These are phyloP conservation scores for Plasmodiophora brassicae DNA, from an alignment of 208 protist species.

Conservation along the genomic window DNA sequence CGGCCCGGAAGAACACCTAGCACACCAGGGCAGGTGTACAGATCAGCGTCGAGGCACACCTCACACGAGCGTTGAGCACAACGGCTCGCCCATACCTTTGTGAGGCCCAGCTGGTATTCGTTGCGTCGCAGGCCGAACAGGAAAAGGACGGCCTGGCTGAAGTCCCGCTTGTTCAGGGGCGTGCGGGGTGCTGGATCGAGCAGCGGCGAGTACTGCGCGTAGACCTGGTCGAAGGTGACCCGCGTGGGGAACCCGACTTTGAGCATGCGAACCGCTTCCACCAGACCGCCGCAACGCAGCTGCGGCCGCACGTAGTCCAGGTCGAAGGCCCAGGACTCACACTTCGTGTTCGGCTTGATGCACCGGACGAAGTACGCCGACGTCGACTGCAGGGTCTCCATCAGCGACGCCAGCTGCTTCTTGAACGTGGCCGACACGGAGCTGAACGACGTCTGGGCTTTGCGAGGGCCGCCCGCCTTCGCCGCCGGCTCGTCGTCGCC, in stretches of 20 bases:
- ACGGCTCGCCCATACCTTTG: slow-evolving; percentile 28
- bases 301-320: slow-evolving; percentile 44
- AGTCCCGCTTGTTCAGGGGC: slow-evolving; percentile 35
- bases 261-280: slow-evolving; percentile 56
- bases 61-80: too few species aligned
- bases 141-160: slow-evolving; percentile 32
- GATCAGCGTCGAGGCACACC: too few species aligned
- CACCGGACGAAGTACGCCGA: slow-evolving; percentile 61
- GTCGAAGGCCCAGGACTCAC: slow-evolving; percentile 55
- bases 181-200: background rate
- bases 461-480: background rate
- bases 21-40: background rate
- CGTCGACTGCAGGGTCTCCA: slow-evolving; percentile 48
- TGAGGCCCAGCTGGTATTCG: slow-evolving; percentile 43
- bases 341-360: slow-evolving; percentile 70
- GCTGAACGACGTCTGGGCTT: slow-evolving; percentile 6
- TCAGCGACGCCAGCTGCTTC: slow-evolving; percentile 45
- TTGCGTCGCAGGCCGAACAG: slow-evolving; percentile 15
- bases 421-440: slow-evolving; percentile 21
- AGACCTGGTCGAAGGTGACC: slow-evolving; percentile 18
- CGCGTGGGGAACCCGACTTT: slow-evolving; percentile 53
- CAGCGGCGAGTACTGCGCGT: slow-evolving; percentile 20
- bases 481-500: background rate
- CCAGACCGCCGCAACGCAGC: slow-evolving; percentile 53
- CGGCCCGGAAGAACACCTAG: slow-evolving; percentile 36